Base-by-base conservation (phyloP, 2,329 filamentous ascomycete genomes). In the Fusarium sp. region DNA sequence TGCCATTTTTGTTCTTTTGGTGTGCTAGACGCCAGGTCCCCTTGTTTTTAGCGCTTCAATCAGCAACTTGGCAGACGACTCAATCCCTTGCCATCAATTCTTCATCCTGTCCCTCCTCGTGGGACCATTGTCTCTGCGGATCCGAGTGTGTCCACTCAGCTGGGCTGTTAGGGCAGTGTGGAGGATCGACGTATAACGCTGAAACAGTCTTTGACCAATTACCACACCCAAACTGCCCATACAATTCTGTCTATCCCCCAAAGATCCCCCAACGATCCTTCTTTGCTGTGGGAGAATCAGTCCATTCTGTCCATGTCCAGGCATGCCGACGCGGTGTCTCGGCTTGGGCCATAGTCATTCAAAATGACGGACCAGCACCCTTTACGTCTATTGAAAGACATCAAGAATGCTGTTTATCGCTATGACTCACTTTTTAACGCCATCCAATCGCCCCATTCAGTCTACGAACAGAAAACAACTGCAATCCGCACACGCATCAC, bases 1-100 rank as follows among this genome's bases (percentile, higher is more conserved):
- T 56, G 14, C 56, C 40, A n/a, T 22, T 56, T 59, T n/a, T 24
- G 26, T 40, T 39, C 22, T 10, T 10, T 28, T 26, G 46, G 40
- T 56, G 56, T 51, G 28, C 39, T 14, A 42, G 28, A 31, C 28
- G 28, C 28, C 28, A 31, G 28, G 39, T 34, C 39, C 46, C 62
- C 62, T 54, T 60, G 61, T 19, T n/a, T 52, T n/a, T 43, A 38
- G 51, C 33, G 51, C 36, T 64, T 49, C 45, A 50, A 58, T 64
- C 52, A 64, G 24, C 17, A 24, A 17, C 61, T 58, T 58, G 44
- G 26, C 44, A 50, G 26, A 22, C 34, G n/a, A 21, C 33, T n/a
- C 44, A 17, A 45, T 39, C 34, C 40, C 39, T 28, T 22, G 5
- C 21, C 6, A 31, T 31, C n/a, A 42, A 17, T 52, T 42, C 44